Conservation (phyloP, 768 basidiomycete genomes). For the Hygrocybe punicea region DNA sequence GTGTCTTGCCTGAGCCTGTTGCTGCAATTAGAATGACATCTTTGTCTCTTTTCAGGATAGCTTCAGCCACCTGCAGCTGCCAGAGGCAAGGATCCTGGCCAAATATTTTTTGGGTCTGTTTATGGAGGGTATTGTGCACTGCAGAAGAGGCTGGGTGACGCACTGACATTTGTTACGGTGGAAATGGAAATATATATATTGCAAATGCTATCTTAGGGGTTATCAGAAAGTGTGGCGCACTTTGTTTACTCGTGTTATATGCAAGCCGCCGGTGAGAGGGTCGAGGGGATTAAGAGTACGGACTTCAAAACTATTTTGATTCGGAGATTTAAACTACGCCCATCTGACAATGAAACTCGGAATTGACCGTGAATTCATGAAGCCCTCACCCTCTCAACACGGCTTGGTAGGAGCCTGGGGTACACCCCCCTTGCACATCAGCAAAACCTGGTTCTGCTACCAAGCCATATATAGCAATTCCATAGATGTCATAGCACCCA, state of each 20-base stretch:
- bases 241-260: neutral
- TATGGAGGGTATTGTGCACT: neutral
- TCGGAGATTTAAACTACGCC: too few species aligned
- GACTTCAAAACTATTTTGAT: neutral
- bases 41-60: constrained; percentile 14
- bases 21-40: constrained; percentile 26
- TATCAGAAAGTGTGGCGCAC: neutral
- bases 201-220: neutral
- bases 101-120: neutral
- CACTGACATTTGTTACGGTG: neutral
- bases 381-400: neutral
- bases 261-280: neutral
- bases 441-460: too few species aligned
- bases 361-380: too few species aligned
- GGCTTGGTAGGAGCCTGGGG: neutral
- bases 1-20: constrained; percentile 32
- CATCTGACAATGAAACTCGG: too few species aligned
- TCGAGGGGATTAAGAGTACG: neutral
- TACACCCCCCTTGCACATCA: too few species aligned
- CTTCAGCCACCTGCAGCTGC: constrained; percentile 18
- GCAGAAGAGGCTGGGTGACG: neutral
- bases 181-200: neutral
- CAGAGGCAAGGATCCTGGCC: constrained; percentile 18
- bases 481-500: too few species aligned
- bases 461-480: too few species aligned